Evolutionary conservation across 768 basidiomycete genomes (phyloP), one percentile per base, ranked within the genome.

Genomic region (Leccinum rimulosum): DNA sequence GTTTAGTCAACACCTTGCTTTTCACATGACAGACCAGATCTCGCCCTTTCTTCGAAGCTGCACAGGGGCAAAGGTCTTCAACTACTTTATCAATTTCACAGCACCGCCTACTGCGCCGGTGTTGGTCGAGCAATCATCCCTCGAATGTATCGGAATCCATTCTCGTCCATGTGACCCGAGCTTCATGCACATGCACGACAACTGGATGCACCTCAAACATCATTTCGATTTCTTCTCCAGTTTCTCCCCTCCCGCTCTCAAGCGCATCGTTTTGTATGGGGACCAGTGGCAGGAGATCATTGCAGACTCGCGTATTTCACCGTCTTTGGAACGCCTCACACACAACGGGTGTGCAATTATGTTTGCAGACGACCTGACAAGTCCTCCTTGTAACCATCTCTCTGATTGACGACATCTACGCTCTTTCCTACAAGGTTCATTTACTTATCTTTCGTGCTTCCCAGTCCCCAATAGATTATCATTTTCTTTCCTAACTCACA

Each of bases 41-140:
- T 65, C 77, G 6, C 54, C 67, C 7, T 79, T 84, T 65, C 71
- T 89, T 48, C 72, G 69, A 28, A 65, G 70, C 10, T 84, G 84
- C 61, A 71, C 78, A 0, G 72, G 60, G 28, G 75, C 87, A 33
- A 74, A 74, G 58, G 74, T 79, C 57, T 69, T 89, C 61, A 82
- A 86, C 68, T 88, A 83, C 65, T 80, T 78, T 68, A 45, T 82
- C 43, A 79, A 82, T 68, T 84, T 84, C 71, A 80, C 82, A 0
- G 40, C 60, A 33, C 65, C 61, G 47, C 75, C 65, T 30, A 43
- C 15, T 50, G 60, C 61, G 35, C 52, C 54, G 6, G 28, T 30
- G 25, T 54, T 75, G 15, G 55, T 65, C 56, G 33, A 74, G 69
- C 66, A 64, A 55, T 48, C 64, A 3, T 75, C 74, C 6, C 62